Conservation (phyloP, 208 protist species). For the Leptomonas seymouri region DNA sequence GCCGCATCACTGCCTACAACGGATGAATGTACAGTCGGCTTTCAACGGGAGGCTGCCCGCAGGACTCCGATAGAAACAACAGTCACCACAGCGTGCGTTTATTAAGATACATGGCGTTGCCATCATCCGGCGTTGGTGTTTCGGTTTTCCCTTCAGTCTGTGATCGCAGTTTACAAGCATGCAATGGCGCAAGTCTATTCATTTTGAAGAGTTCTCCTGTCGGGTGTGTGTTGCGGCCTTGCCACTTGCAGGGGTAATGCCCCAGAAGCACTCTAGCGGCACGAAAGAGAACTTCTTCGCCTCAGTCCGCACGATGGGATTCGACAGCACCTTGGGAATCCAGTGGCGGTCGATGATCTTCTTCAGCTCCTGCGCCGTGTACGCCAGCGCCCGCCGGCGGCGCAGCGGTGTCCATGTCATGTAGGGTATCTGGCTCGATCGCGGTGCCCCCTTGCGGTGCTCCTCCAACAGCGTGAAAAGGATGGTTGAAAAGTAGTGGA, state of each 20-base stretch:
- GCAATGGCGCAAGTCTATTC: too few species aligned
- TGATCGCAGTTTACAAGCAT: too few species aligned
- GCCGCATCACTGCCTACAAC: too few species aligned
- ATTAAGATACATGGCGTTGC: too few species aligned
- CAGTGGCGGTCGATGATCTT: slow-evolving; percentile 74
- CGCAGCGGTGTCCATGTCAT: slow-evolving; percentile 91
- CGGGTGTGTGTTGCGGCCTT: slow-evolving; percentile 1
- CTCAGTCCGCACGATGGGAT: slow-evolving; percentile 42
- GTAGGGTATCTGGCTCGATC: slow-evolving; percentile 56
- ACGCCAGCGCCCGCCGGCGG: slow-evolving; percentile 43
- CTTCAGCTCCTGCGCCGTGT: slow-evolving; percentile 66
- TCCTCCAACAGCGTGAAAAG: slow-evolving; percentile 85
- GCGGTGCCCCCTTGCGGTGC: slow-evolving; percentile 45
- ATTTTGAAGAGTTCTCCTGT: not conserved
- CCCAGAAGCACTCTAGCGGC: slow-evolving; percentile 77
- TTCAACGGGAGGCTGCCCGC: too few species aligned
- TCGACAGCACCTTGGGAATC: slow-evolving; percentile 69
- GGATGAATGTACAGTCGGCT: too few species aligned
- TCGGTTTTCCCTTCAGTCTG: too few species aligned
- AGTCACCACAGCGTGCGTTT: too few species aligned
- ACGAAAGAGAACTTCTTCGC: slow-evolving; percentile 51
- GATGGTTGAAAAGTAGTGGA: slow-evolving; percentile 79
- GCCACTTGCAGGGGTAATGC: slow-evolving; percentile 12
- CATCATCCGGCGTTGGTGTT: too few species aligned
- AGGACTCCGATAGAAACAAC: too few species aligned